Evolutionary conservation across 2,329 filamentous ascomycete genomes (phyloP), one percentile per base, ranked within the genome.

Genomic region (Rosellinia necatrix): DNA sequence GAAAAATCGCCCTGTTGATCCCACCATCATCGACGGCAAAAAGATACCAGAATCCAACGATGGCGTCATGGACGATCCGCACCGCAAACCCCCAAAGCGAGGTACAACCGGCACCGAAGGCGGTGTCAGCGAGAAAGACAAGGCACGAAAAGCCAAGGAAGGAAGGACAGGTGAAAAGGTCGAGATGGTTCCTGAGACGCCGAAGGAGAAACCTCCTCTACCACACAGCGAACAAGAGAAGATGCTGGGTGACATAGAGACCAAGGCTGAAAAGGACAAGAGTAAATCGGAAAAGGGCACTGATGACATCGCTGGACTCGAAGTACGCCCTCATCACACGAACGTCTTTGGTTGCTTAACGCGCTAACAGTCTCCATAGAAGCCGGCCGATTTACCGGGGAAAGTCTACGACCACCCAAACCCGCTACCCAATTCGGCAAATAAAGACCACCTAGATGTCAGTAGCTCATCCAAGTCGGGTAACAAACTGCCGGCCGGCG

Each of bases 31-130:
- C 40, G 81, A 86, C 49, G 84, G 84, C 63, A 81, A 81, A 68
- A 83, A 80, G 71, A 84, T 87, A 19, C 84, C 84, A 24, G 78
- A 85, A 61, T 78, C 76, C 58, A 86, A 87, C 64, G 85, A 96
- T 70, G 91, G 92, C 35, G 91, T 97, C 56, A 97, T 97, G 93
- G 90, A 96, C 69, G 92, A 97, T 72, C 90, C 88, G 61, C 83
- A 89, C 70, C 81, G 91, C 63, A 76, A 82, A 32, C 81, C 84
- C 35, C 91, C 92, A 4, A 92, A 92, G 70, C 83, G 92, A 71
- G 93, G 92, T 42, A 96, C 91, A 2, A 90, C 89, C 3, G 93
- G 93, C 34, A 96, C 90, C 1, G 90, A 92, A 69, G 92, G 92
- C 10, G 92, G 93, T 49, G 90, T 97, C 37, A 91, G 88, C 22